These are phyloP conservation scores for Gracilaria vermiculophylla DNA, from an alignment of 23 red algal species.

Conservation along the genomic window DNA sequence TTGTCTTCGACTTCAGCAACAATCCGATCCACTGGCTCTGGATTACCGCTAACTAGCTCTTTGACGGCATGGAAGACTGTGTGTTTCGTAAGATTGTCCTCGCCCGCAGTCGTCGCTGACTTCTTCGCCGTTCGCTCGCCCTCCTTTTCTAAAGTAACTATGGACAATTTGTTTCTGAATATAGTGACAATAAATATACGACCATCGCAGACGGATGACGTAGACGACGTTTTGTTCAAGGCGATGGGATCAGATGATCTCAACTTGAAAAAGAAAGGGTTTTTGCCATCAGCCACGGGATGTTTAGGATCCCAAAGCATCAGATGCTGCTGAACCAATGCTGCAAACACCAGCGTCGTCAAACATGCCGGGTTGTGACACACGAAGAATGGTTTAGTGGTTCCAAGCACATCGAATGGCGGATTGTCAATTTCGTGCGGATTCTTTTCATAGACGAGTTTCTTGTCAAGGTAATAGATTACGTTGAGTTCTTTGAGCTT, in stretches of 20 bases:
- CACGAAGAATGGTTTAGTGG: background rate
- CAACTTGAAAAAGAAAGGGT: background rate
- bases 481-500: conserved; percentile 20
- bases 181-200: conserved; percentile 9
- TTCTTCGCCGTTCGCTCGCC: background rate
- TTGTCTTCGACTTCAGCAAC: background rate
- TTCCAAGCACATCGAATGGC: background rate
- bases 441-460: conserved; percentile 15
- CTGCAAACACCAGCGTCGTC: background rate
- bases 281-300: background rate
- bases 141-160: background rate
- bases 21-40: background rate
- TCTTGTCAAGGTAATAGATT: background rate
- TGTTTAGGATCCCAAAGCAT: conserved; percentile 5
- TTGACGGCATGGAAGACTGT: background rate
- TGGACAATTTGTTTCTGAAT: background rate
- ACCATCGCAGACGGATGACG: background rate
- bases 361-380: background rate
- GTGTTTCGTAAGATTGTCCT: background rate
- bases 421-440: background rate
- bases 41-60: background rate
- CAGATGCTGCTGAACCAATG: background rate
- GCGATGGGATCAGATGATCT: background rate
- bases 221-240: conserved; percentile 4
- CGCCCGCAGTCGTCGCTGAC: background rate